Percentiles rank a stretch among this genome's conserved stretches.
Evolutionary conservation across 257 asterid genomes (phyloP).

Genomic region (Rhazya stricta): DNA sequence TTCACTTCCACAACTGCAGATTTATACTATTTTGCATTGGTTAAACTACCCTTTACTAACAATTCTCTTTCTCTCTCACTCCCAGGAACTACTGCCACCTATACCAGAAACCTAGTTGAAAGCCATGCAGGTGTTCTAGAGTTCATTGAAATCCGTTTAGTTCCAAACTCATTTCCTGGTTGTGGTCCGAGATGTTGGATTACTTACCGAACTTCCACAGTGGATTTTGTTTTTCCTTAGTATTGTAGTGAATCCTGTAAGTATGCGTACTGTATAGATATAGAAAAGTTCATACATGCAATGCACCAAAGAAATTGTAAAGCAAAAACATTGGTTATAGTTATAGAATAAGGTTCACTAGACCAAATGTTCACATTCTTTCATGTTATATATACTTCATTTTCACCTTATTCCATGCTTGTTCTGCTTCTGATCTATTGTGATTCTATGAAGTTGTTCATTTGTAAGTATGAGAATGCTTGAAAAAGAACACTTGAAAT

Average conservation of each 20-base stretch:
- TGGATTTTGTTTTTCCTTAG: neutral
- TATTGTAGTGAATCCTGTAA: conserved; percentile 1
- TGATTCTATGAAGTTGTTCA: too few species aligned
- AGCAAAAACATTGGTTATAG: neutral
- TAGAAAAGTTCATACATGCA: neutral
- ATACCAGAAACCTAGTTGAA: conserved; percentile 47
- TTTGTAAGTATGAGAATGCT: too few species aligned
- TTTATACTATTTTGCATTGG: neutral
- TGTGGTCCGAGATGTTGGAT: neutral
- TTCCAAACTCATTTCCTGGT: conserved; percentile 15
- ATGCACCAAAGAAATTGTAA: neutral
- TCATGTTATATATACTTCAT: neutral
- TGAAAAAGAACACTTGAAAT: too few species aligned
- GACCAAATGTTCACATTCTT: conserved; percentile 8
- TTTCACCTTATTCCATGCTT: neutral
- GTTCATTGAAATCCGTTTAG: conserved; percentile 6
- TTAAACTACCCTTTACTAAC: conserved; percentile 5
- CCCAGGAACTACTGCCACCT: conserved; percentile 43
- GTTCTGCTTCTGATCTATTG: neutral
- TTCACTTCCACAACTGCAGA: neutral
- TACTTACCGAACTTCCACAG: neutral
- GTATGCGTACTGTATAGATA: conserved; percentile 14
- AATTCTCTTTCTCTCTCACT: conserved; percentile 13
- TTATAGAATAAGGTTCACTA: neutral
- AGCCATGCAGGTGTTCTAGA: neutral